phyloP scores from a whole-genome alignment of 2,329 filamentous ascomycete species.

The Ascomycota sp. region DNA sequence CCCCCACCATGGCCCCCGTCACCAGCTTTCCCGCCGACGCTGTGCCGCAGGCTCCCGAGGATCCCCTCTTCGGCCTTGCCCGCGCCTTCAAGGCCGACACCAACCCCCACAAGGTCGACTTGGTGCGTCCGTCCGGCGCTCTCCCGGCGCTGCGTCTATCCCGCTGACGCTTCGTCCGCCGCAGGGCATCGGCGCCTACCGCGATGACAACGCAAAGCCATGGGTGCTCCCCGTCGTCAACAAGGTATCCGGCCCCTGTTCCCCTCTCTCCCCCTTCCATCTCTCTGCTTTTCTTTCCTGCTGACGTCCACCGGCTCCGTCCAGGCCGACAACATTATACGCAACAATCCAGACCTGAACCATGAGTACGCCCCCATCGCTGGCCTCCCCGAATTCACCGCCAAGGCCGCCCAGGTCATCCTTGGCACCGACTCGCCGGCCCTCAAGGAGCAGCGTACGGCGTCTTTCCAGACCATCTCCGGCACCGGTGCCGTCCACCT shows the following conservation, averaged over 20 bases:
- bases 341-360: conserved; percentile 75
- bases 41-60: conserved; percentile 81
- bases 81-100: conserved; percentile 68
- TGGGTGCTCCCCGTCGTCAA: conserved; percentile 94
- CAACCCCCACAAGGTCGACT: conserved; percentile 65
- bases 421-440: conserved; percentile 65
- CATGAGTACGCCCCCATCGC: conserved; percentile 98
- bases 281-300: conserved; percentile 1
- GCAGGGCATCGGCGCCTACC: conserved; percentile 71
- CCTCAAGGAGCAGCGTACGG: conserved; percentile 59
- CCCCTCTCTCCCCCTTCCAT: background rate
- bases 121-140: conserved; percentile 51
- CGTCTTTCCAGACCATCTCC: conserved; percentile 84
- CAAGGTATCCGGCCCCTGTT: conserved; percentile 40
- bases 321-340: conserved; percentile 78
- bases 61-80: conserved; percentile 86
- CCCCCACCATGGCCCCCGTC: conserved; percentile 18
- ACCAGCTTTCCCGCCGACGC: conserved; percentile 56
- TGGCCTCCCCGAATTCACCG: conserved; percentile 67
- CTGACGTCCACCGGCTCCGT: conserved; percentile 7
- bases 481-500: conserved; percentile 90
- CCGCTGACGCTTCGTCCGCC: background rate
- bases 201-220: conserved; percentile 86
- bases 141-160: too few relatives aligned
- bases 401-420: conserved; percentile 78